Evolutionary conservation across 2,329 filamentous ascomycete genomes (phyloP).

Genomic region (Stachybotrys chartarum): DNA sequence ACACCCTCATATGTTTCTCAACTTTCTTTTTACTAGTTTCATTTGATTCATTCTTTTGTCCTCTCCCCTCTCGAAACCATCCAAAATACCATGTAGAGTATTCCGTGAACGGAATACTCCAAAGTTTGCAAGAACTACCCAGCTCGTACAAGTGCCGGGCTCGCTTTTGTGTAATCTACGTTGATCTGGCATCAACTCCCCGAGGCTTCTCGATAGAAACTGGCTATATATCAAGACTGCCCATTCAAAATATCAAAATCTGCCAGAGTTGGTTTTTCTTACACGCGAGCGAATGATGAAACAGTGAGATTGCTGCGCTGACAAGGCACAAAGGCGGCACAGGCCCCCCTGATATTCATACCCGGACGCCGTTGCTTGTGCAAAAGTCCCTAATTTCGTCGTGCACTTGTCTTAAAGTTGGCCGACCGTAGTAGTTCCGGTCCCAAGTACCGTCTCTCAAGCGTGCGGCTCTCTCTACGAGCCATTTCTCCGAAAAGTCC

Average conservation of each 20-base stretch:
- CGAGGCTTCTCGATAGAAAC: neutral
- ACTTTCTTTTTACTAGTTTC: neutral
- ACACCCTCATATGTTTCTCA: neutral
- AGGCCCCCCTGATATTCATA: too few species aligned
- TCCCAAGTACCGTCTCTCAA: slow-evolving; percentile 37
- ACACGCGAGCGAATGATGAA: neutral
- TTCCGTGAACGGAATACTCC: too few species aligned
- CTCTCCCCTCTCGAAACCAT: neutral
- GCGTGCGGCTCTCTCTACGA: slow-evolving; percentile 30
- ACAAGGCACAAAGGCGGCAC: too few species aligned
- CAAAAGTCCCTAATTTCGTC: slow-evolving; percentile 18
- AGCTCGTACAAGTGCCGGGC: neutral
- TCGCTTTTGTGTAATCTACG: neutral
- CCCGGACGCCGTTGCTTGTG: neutral
- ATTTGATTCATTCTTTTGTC: neutral
- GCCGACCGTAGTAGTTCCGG: slow-evolving; percentile 42
- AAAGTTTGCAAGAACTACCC: too few species aligned
- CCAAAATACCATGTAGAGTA: too few species aligned
- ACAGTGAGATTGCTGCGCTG: too few species aligned
- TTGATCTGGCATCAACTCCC: neutral
- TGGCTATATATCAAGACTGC: neutral
- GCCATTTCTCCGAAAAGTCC: slow-evolving; percentile 37
- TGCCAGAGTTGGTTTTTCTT: neutral
- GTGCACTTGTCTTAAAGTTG: slow-evolving; percentile 36
- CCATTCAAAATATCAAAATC: neutral